A percentile compares a stretch with the other conserved stretches of the same genome.
phyloP scores from a whole-genome alignment of 495 filamentous ascomycete species.

The Trichoderma asperelloides region DNA sequence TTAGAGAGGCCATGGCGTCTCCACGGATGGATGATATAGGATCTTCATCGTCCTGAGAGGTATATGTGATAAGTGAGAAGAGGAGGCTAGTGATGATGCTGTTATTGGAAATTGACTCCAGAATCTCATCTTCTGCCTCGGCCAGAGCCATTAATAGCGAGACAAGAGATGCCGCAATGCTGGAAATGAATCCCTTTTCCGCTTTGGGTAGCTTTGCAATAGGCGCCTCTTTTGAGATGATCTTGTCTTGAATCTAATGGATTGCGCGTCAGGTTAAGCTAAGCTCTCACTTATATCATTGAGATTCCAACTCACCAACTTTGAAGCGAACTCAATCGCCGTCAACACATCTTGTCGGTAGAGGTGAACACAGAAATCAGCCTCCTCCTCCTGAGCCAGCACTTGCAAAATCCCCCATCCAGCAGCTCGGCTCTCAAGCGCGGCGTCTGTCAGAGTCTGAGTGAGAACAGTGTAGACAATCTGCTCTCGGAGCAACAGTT shows the following conservation, averaged over 20 bases:
- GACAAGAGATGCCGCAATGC: constrained; percentile 38
- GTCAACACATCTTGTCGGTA: constrained; percentile 49
- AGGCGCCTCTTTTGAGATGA: constrained; percentile 8
- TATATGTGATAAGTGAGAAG: constrained; percentile 34
- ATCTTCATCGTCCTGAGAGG: constrained; percentile 21
- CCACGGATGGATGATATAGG: constrained; percentile 20
- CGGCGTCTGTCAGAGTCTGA: constrained; percentile 50
- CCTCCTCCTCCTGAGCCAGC: constrained; percentile 48
- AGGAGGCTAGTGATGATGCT: constrained; percentile 40
- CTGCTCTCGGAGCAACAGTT: constrained; percentile 50
- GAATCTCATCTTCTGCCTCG: constrained; percentile 45
- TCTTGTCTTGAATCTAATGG: constrained; percentile 32
- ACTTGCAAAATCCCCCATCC: constrained; percentile 54
- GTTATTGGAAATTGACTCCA: constrained; percentile 38
- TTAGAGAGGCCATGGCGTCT: constrained; percentile 42
- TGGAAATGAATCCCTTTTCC: constrained; percentile 40
- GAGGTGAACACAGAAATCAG: constrained; percentile 53
- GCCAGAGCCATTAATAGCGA: constrained; percentile 36
- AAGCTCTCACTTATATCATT: background rate
- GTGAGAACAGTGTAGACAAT: constrained; percentile 50
- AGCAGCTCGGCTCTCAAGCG: constrained; percentile 45
- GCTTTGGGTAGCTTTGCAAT: constrained; percentile 37
- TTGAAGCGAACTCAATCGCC: constrained; percentile 41
- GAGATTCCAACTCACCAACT: constrained; percentile 31
- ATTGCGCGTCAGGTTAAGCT: background rate